phyloP scores from a whole-genome alignment of 345 rosid species.

The Aquilaria malaccensis region DNA sequence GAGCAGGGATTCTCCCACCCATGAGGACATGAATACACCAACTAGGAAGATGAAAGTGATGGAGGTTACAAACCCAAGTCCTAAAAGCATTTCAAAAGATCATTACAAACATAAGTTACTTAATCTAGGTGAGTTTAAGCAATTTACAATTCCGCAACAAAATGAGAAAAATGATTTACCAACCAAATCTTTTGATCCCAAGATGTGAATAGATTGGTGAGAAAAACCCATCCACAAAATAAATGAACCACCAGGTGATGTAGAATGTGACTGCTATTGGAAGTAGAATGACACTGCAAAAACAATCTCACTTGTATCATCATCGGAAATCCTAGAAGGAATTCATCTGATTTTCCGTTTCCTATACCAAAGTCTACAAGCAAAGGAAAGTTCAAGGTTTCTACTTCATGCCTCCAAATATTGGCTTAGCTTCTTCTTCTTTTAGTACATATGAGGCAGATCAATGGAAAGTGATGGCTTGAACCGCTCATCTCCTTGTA shows the following conservation, averaged over 20 bases:
- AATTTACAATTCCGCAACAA: background rate
- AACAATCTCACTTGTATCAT: background rate
- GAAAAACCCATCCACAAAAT: constrained; percentile 64
- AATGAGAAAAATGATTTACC: constrained; percentile 7
- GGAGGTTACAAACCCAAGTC: constrained; percentile 73
- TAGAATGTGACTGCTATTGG: constrained; percentile 72
- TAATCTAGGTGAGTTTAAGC: too few relatives aligned
- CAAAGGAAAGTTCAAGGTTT: too few relatives aligned
- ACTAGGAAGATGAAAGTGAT: constrained; percentile 62
- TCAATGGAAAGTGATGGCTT: too few relatives aligned
- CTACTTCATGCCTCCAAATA: too few relatives aligned
- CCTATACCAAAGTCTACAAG: too few relatives aligned
- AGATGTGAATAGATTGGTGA: constrained; percentile 67
- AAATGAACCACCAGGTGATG: constrained; percentile 73
- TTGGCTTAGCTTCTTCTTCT: too few relatives aligned
- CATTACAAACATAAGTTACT: too few relatives aligned
- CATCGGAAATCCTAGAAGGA: too few relatives aligned
- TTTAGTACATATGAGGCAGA: too few relatives aligned
- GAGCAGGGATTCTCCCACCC: constrained; percentile 76
- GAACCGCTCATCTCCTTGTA: too few relatives aligned
- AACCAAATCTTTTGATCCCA: constrained; percentile 64
- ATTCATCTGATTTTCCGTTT: too few relatives aligned
- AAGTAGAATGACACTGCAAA: constrained; percentile 57
- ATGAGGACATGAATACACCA: constrained; percentile 71
- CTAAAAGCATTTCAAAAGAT: constrained; percentile 18